Conservation (phyloP, 768 basidiomycete species). For the Hortiboletus campestris region DNA sequence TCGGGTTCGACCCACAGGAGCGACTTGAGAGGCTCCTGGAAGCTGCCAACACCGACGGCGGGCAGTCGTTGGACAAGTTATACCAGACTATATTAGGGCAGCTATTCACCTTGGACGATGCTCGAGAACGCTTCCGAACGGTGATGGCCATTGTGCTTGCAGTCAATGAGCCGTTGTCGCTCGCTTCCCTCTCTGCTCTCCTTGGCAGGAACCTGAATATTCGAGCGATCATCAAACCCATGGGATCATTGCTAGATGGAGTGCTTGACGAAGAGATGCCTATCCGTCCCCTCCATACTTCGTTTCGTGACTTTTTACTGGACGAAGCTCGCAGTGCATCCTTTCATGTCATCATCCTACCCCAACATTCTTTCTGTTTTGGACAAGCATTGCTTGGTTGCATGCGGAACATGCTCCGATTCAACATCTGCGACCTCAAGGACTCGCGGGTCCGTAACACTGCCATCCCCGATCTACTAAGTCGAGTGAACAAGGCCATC, state of each 20-base stretch:
- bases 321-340: not conserved
- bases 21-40: not conserved
- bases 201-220: not conserved
- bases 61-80: not conserved
- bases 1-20: not conserved
- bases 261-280: not conserved
- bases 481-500: too few relatives aligned
- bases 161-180: not conserved
- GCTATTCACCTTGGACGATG: not conserved
- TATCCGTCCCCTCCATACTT: not conserved
- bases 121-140: not conserved
- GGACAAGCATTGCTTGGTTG: too few relatives aligned
- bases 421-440: too few relatives aligned
- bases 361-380: not conserved
- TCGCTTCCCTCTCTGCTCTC: not conserved
- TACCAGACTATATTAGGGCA: not conserved
- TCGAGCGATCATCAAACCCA: not conserved
- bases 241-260: not conserved
- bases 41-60: too few relatives aligned
- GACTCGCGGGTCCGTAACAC: not conserved
- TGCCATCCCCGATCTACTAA: too few relatives aligned
- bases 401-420: too few relatives aligned
- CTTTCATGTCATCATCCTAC: not conserved
- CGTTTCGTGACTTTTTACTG: not conserved
- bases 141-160: not conserved